phyloP scores from a whole-genome alignment of 805 yeast species.

The Diddensiella santjacobensis region DNA sequence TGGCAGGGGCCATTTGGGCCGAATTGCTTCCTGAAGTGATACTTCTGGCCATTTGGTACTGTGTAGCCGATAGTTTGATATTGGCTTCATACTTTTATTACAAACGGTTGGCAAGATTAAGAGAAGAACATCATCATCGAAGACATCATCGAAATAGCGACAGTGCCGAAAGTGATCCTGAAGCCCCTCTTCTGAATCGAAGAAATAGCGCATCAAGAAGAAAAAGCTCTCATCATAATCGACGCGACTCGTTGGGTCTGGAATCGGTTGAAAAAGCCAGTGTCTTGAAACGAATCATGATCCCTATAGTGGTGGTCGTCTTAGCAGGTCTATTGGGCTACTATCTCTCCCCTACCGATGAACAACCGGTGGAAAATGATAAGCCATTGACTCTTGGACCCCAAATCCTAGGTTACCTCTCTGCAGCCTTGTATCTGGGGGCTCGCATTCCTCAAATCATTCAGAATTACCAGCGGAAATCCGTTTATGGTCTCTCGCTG shows the following conservation, averaged over 20 bases:
- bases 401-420: conserved; percentile 64
- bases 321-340: conserved; percentile 62
- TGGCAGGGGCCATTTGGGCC: conserved; percentile 69
- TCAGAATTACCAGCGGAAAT: conserved; percentile 71
- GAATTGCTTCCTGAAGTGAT: conserved; percentile 64
- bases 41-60: conserved; percentile 71
- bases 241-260: conserved; percentile 52
- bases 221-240: conserved; percentile 16
- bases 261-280: conserved; percentile 35
- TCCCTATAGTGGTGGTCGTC: conserved; percentile 60
- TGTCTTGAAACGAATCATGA: conserved; percentile 46
- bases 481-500: conserved; percentile 83
- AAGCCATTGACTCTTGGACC: conserved; percentile 44
- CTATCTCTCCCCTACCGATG: conserved; percentile 42
- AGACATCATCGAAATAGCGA: conserved; percentile 1
- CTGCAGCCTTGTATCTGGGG: conserved; percentile 64
- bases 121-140: conserved; percentile 2
- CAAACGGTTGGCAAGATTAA: conserved; percentile 20
- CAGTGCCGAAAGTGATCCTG: conserved; percentile 17
- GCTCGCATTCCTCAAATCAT: conserved; percentile 83
- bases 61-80: conserved; percentile 62
- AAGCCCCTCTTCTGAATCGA: conserved; percentile 26
- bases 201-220: conserved; percentile 18
- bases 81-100: conserved; percentile 59
- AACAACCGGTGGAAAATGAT: conserved; percentile 25